Evolutionary conservation across 441 rosid species (phyloP).

Genomic region (Mallotus repandus): DNA sequence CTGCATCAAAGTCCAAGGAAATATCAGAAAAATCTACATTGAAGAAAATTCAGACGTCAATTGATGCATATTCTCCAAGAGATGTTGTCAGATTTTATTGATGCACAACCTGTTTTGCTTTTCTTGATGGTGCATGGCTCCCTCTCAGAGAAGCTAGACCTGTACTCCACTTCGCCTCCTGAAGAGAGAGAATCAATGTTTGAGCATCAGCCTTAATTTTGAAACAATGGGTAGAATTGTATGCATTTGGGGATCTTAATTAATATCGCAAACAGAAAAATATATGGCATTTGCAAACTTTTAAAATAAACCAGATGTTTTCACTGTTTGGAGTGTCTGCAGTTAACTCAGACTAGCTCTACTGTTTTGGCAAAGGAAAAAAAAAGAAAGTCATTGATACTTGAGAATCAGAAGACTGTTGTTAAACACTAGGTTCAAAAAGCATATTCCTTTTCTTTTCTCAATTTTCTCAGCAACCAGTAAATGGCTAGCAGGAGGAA

Average conservation of each 20-base stretch:
- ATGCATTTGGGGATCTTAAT: conserved; percentile 11
- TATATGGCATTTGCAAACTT: conserved; percentile 14
- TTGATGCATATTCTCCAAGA: background rate
- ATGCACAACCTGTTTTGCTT: conserved; percentile 65
- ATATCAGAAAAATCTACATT: background rate
- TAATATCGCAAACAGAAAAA: background rate
- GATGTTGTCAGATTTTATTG: background rate
- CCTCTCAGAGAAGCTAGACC: conserved; percentile 85
- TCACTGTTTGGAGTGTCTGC: conserved; percentile 8
- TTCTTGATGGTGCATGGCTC: conserved; percentile 77
- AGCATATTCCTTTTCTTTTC: conserved; percentile 17
- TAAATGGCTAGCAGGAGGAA: conserved; percentile 4
- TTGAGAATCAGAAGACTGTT: conserved; percentile 25
- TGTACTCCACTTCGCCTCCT: conserved; percentile 72
- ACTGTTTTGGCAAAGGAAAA: conserved; percentile 15
- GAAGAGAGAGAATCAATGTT: conserved; percentile 25
- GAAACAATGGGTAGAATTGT: background rate
- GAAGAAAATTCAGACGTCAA: background rate
- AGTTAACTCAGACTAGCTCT: conserved; percentile 6
- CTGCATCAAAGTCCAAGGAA: conserved; percentile 37
- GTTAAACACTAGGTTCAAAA: conserved; percentile 22
- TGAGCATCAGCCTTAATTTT: conserved; percentile 8
- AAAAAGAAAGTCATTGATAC: conserved; percentile 18
- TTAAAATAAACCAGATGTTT: background rate
- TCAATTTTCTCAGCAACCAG: conserved; percentile 19